phyloP scores from a whole-genome alignment of 208 protist genomes.

The Leishmania gerbilli region DNA sequence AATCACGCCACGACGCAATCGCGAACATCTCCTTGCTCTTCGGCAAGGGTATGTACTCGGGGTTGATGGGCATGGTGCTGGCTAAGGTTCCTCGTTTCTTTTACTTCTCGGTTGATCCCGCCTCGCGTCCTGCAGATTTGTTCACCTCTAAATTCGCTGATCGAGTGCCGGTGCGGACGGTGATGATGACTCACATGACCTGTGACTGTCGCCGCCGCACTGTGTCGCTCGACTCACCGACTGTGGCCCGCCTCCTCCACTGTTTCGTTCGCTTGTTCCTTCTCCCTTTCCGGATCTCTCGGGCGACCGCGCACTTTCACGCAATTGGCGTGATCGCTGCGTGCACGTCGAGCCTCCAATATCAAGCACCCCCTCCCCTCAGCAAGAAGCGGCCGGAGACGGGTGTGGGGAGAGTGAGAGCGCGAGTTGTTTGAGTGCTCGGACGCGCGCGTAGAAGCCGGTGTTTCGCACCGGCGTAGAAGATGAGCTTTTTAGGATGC shows the following conservation, averaged over 20 bases:
- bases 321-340: background rate
- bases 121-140: constrained; percentile 5
- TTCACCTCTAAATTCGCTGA: constrained; percentile 1
- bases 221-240: background rate
- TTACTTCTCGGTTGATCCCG: constrained; percentile 1
- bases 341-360: background rate
- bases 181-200: background rate
- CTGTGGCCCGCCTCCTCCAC: background rate
- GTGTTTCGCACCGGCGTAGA: background rate
- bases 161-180: background rate
- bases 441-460: background rate
- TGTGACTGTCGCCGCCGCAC: background rate
- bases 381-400: background rate
- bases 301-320: background rate
- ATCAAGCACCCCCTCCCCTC: background rate
- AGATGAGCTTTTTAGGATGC: too few relatives aligned
- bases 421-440: background rate
- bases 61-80: constrained; percentile 45
- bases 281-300: background rate
- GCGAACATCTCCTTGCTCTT: constrained; percentile 80
- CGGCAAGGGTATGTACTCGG: constrained; percentile 79
- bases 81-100: constrained; percentile 10
- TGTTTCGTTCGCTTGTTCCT: background rate
- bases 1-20: constrained; percentile 73
- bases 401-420: background rate